A percentile compares a stretch with the other conserved stretches of the same genome.
These are phyloP conservation scores for Rhynchosporium agropyri DNA, from an alignment of 2,329 filamentous ascomycete species.

Conservation along the genomic window DNA sequence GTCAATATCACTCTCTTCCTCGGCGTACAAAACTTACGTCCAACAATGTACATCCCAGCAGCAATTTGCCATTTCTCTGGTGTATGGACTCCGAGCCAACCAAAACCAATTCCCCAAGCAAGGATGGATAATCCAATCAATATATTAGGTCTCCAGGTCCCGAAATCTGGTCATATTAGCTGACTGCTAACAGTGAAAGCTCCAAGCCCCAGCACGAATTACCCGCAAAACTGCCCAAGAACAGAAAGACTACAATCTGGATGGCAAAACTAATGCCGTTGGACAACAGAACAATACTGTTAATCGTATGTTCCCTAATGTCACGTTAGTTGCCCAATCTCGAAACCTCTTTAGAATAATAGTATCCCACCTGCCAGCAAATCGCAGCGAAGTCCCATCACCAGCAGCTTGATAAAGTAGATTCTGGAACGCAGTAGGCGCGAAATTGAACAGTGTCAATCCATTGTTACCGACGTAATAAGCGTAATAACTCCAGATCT, in stretches of 20 bases:
- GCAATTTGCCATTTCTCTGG: conserved; percentile 61
- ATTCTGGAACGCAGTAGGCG: conserved; percentile 19
- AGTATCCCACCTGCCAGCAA: conserved; percentile 10
- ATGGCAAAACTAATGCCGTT: conserved; percentile 70
- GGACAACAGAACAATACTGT: conserved; percentile 64
- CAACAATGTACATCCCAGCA: conserved; percentile 66
- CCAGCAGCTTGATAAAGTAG: conserved; percentile 21
- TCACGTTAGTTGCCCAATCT: conserved; percentile 42
- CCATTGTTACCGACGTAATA: conserved; percentile 26
- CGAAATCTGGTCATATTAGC: conserved; percentile 61
- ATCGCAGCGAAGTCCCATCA: conserved; percentile 18
- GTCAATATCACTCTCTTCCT: background rate
- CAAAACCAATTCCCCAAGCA: conserved; percentile 66
- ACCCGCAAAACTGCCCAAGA: conserved; percentile 47
- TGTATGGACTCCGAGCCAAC: conserved; percentile 66
- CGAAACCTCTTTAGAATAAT: conserved; percentile 28
- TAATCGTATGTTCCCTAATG: conserved; percentile 49
- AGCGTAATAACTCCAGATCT: conserved; percentile 25
- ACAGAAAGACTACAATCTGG: conserved; percentile 56
- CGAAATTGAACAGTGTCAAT: conserved; percentile 19
- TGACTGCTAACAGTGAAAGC: background rate
- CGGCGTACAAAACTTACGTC: conserved; percentile 38
- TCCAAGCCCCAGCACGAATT: conserved; percentile 36
- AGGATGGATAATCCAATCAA: conserved; percentile 62
- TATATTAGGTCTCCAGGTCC: conserved; percentile 64